Evolutionary conservation across 345 rosid genomes (phyloP), one percentile per base, ranked within the genome.

Genomic region (Eucalyptus guilfoylei): DNA sequence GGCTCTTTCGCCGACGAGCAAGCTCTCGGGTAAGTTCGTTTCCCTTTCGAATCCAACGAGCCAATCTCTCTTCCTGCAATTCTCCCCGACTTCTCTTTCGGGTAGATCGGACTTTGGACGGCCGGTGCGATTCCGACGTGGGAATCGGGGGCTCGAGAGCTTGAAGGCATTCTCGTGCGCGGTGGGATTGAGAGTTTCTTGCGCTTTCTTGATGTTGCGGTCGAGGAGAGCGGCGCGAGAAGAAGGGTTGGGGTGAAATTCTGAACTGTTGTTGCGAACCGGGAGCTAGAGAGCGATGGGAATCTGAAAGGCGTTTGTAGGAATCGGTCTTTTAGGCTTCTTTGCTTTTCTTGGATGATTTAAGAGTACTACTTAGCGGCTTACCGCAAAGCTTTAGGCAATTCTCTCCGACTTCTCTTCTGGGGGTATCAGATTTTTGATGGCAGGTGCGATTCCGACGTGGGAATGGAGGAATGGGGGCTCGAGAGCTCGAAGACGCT

Each of bases 81-180:
- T 72, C 76, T 72, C 80, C 0, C 37, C 11, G 34, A 30, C 40
- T 67, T 32, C 14, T 69, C 81, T 17, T 72, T 45, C 0, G 11
- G 80, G 80, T 32, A 67, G 42, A 1, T 32, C 37, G 10, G 40
- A 14, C 0, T n/a, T 62, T 62, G 6, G 6, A n/a, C 34, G 80
- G 40, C 21, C 34, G 21, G 9, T 15, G 9, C 40, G 80, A 67
- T 67, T n/a, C 17, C 19, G 13, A 69, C 80, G 37, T 32, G 1
- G 11, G 80, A n/a, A 67, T n/a, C 14, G 55, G 24, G 80, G 7
- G 24, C 80, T 69, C 23, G 12, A 67, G 1, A 17, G 80, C 42
- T 3, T 0, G 44, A 37, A 0, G 23, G 32, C 80, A 13, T 44
- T 10, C 32, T 37, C 26, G 80, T 17, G 44, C 0, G 80, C 7